Evolutionary conservation across 345 rosid species (phyloP).

Genomic region (Cardamine chenopodiifolia): DNA sequence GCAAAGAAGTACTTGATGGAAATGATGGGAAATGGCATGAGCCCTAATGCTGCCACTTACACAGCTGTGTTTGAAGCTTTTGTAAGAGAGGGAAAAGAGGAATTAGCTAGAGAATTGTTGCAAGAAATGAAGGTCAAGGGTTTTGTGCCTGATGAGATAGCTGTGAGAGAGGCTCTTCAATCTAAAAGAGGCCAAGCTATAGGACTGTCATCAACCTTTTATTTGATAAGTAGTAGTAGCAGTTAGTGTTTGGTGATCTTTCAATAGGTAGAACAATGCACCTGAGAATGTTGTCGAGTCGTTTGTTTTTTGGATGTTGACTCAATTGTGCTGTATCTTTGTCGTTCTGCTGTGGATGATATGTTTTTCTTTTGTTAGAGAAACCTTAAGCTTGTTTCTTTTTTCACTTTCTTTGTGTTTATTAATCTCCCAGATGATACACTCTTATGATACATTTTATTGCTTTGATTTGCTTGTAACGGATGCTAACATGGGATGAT

Average conservation of each 20-base stretch:
- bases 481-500: constrained; percentile 20
- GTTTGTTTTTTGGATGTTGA: constrained; percentile 8
- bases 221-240: constrained; percentile 47
- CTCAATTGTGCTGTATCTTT: neutral
- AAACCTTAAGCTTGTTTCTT: neutral
- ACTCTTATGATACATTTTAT: neutral
- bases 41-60: constrained; percentile 56
- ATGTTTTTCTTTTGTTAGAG: constrained; percentile 5
- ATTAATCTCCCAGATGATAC: neutral
- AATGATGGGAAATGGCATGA: constrained; percentile 66
- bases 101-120: constrained; percentile 54
- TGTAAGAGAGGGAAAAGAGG: constrained; percentile 49
- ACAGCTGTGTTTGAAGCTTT: constrained; percentile 61
- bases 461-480: neutral
- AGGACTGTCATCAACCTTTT: constrained; percentile 54
- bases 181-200: constrained; percentile 53
- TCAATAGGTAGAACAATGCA: constrained; percentile 4
- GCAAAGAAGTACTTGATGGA: constrained; percentile 61
- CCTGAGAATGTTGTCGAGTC: constrained; percentile 10
- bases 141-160: constrained; percentile 57
- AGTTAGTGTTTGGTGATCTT: constrained; percentile 1
- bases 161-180: constrained; percentile 48
- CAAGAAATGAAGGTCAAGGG: constrained; percentile 55
- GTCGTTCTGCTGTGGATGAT: neutral
- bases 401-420: neutral